A percentile compares a stretch with the other conserved stretches of the same genome.
These are phyloP conservation scores for Boletus bicolor DNA, from an alignment of 768 basidiomycete species.

Conservation along the genomic window DNA sequence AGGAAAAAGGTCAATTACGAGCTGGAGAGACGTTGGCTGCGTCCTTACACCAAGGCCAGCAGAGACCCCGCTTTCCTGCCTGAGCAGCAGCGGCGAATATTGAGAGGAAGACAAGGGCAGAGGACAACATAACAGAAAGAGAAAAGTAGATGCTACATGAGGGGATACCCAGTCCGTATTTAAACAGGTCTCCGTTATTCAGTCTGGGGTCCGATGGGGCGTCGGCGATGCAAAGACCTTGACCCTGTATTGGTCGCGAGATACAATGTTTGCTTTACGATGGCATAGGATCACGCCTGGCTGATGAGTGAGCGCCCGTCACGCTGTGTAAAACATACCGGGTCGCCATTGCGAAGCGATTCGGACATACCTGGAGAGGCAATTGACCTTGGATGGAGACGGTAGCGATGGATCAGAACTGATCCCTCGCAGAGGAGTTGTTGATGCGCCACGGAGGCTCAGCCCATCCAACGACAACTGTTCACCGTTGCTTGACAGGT, in stretches of 20 bases:
- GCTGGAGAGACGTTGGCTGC: neutral
- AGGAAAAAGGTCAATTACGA: neutral
- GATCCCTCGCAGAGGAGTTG: neutral
- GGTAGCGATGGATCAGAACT: neutral
- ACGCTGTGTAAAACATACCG: neutral
- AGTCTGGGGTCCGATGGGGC: neutral
- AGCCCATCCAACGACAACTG: too few relatives aligned
- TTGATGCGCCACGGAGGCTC: neutral
- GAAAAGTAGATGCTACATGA: neutral
- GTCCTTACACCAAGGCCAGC: conserved; percentile 35
- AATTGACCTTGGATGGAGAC: neutral
- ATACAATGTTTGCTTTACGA: neutral
- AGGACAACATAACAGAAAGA: conserved; percentile 17
- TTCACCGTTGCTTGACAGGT: neutral
- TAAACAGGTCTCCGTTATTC: neutral
- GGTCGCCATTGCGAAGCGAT: neutral
- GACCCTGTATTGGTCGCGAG: neutral
- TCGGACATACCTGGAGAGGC: neutral
- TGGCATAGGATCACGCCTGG: too few relatives aligned
- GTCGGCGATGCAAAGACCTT: neutral
- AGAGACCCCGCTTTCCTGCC: conserved; percentile 39
- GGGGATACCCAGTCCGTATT: conserved; percentile 4
- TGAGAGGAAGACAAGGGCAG: conserved; percentile 15
- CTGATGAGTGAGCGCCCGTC: neutral
- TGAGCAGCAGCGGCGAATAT: conserved; percentile 18